Evolutionary conservation across 176 grass and related monocot genomes (phyloP).

Genomic region (Areca catechu): DNA sequence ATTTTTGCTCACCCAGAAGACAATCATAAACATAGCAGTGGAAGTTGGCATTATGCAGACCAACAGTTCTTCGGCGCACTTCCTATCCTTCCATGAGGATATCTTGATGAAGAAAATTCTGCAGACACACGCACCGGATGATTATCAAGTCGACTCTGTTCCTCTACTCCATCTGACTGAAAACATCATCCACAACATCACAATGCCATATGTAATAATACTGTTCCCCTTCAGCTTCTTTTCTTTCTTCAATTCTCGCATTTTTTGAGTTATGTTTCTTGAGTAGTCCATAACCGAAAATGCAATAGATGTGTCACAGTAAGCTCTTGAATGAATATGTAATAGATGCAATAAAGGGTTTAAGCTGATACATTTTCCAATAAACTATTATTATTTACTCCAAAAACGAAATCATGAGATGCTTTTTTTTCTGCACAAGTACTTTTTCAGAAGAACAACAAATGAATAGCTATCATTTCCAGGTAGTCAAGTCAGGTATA

Average conservation of each 20-base stretch:
- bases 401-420: no score
- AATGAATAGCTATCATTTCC: no score
- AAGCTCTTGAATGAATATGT: no score
- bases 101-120: conserved; percentile 14
- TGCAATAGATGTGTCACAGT: no score
- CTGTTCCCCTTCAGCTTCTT: conserved; percentile 6
- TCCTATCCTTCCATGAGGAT: conserved; percentile 1
- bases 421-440: no score
- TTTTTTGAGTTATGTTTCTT: background rate
- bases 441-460: no score
- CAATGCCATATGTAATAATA: conserved; percentile 5
- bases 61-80: background rate
- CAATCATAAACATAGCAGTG: background rate
- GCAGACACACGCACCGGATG: conserved; percentile 14
- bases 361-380: no score
- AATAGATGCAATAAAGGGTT: no score
- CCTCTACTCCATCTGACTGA: conserved; percentile 16
- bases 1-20: background rate
- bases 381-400: no score
- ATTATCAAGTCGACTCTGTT: conserved; percentile 8
- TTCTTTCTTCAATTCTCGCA: background rate
- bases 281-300: background rate
- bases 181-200: conserved; percentile 5
- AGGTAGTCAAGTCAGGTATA: background rate
- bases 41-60: background rate